Base-by-base conservation (phyloP, 73 alveolate genomes). In the Tetrahymena borealis region DNA sequence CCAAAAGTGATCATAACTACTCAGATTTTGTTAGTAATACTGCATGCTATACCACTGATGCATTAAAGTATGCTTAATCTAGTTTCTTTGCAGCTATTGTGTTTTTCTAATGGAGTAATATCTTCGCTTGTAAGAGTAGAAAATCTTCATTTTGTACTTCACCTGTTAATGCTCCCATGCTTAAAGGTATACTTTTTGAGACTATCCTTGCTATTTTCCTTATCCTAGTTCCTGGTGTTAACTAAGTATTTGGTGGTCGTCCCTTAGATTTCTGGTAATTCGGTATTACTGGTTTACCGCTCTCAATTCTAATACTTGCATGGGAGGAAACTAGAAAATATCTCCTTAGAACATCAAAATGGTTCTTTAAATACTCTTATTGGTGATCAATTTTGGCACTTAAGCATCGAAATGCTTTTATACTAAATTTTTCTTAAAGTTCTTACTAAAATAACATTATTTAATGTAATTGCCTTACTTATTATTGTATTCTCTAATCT, bases 41-140 rank as follows among this genome's bases (percentile, higher is more conserved):
- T 31, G 94, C 95, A 39, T 98, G 99, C 94, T 98, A 98, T 93
- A 93, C 98, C 78, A 91, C 98, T 85, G 99, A 98, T 40, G 99
- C 99, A 38, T 91, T 96, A 78, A 97, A 95, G 90, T 97, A 98
- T 94, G 99, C 99, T 39, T 95, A 98, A n/a, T 36, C 91, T 20
- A 79, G 93, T 7, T 93, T 79, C 79, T 93, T 93, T 40, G 95
- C 39, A 18, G 93, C 93, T 40, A 90, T 93, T 35, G 95, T 93
- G 2, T 28, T 93, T 15, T 91, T 93, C 33, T 40, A 93, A 79
- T 93, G 95, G 95, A 79, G 93, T 8, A 93, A 93, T 93, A 90
- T 93, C 18, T 93, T 93, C 38, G 42, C 93, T 16, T 79, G 93
- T 90, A 93, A 93, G 39, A 79, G 95, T 40, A 85, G 95, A 35